Percentiles rank a stretch among this genome's conserved stretches.
These are phyloP conservation scores for Wickerhamiella siamensis DNA, from an alignment of 805 yeast genomes.

Conservation along the genomic window DNA sequence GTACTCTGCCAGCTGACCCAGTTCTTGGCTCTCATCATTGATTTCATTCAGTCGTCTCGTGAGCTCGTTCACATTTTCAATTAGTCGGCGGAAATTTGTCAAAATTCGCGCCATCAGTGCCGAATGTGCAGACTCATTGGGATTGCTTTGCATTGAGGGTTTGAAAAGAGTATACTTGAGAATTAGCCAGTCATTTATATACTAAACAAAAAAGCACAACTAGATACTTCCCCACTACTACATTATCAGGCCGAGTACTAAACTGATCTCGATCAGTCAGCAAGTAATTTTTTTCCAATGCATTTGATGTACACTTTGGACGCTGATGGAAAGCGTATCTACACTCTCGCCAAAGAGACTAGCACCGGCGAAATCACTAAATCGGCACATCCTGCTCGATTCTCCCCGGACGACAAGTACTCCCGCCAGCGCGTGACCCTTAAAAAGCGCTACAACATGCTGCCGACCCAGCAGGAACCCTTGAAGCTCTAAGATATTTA, in stretches of 20 bases:
- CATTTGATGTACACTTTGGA: slow-evolving; percentile 98
- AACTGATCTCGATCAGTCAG: neutral
- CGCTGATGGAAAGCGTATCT: slow-evolving; percentile 87
- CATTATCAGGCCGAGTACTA: too few relatives aligned
- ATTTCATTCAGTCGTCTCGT: neutral
- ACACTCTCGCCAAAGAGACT: slow-evolving; percentile 75
- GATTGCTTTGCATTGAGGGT: neutral
- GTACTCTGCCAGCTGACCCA: neutral
- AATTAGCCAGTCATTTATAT: neutral
- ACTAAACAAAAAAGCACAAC: neutral
- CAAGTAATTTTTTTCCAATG: slow-evolving; percentile 36
- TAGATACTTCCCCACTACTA: too few relatives aligned
- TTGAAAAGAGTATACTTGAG: neutral
- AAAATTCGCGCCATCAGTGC: neutral
- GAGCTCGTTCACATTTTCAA: neutral
- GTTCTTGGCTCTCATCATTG: neutral
- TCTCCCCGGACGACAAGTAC: slow-evolving; percentile 98
- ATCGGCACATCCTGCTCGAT: slow-evolving; percentile 98
- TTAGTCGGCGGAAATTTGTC: neutral
- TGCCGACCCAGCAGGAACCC: slow-evolving; percentile 59
- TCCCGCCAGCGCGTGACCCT: slow-evolving; percentile 97
- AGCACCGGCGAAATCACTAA: slow-evolving; percentile 88
- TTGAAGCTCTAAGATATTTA: slow-evolving; percentile 8
- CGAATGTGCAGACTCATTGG: neutral
- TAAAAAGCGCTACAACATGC: slow-evolving; percentile 80